Conservation (phyloP, 1,284 basidiomycete species). For the Tilletia horrida region DNA sequence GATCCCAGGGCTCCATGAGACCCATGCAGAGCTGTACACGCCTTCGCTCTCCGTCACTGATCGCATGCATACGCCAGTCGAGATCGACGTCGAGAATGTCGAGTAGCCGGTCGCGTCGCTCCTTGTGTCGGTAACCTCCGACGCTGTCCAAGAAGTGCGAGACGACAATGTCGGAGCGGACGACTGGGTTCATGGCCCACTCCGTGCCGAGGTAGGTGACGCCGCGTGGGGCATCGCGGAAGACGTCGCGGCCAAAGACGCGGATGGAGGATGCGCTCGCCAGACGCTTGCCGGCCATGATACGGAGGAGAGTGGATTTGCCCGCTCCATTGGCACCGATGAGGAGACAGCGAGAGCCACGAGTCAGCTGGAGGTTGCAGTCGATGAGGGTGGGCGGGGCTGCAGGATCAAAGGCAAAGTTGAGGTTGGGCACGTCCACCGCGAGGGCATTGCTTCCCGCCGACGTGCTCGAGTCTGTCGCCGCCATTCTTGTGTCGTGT, state of each 20-base stretch:
- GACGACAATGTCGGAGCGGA: constrained; percentile 61
- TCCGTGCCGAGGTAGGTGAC: constrained; percentile 72
- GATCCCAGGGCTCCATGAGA: constrained; percentile 90
- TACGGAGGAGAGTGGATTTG: constrained; percentile 89
- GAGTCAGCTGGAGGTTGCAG: constrained; percentile 41
- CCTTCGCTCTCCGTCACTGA: constrained; percentile 92
- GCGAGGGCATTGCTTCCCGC: constrained; percentile 24
- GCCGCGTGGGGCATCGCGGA: constrained; percentile 45
- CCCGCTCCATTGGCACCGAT: constrained; percentile 66
- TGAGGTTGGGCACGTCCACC: constrained; percentile 47
- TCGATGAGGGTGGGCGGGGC: constrained; percentile 30
- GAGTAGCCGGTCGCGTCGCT: constrained; percentile 76
- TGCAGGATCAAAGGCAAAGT: constrained; percentile 40
- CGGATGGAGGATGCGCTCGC: constrained; percentile 37
- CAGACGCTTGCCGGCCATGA: constrained; percentile 78
- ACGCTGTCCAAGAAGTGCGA: constrained; percentile 76
- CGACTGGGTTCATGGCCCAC: constrained; percentile 93
- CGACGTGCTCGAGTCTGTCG: no score
- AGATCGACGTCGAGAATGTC: constrained; percentile 87
- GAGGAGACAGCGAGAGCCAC: constrained; percentile 48
- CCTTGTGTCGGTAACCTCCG: constrained; percentile 89
- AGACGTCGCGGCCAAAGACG: constrained; percentile 52
- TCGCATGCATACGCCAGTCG: constrained; percentile 74
- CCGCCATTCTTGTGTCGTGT: no score
- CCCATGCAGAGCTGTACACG: constrained; percentile 94